Conservation (phyloP, 2,329 filamentous ascomycete species). For the Cyphellophora europaea region DNA sequence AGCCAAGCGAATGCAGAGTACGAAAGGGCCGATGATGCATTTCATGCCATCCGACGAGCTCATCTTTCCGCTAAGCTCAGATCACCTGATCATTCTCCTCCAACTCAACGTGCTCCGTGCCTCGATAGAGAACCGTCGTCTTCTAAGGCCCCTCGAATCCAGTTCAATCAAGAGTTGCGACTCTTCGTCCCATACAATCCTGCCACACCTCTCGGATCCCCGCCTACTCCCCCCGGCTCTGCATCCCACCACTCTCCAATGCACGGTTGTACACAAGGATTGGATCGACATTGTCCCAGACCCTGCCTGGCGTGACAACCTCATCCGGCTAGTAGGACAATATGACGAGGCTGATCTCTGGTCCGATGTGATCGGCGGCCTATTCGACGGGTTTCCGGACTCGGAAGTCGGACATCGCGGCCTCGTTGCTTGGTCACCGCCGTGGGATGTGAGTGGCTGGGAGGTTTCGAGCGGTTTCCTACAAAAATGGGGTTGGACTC, state of each 20-base stretch:
- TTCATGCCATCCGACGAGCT: too few species aligned
- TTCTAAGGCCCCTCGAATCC: constrained; percentile 1
- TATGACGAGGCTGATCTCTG: constrained; percentile 37
- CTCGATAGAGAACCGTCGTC: constrained; percentile 25
- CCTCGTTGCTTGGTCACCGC: constrained; percentile 34
- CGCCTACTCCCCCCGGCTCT: constrained; percentile 4
- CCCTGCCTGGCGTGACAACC: constrained; percentile 29
- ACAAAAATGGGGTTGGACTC: constrained; percentile 20
- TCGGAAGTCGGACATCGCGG: constrained; percentile 31
- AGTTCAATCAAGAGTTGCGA: constrained; percentile 5
- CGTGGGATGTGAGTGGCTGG: constrained; percentile 31
- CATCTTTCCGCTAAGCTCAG: constrained; percentile 30
- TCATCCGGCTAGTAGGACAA: constrained; percentile 27
- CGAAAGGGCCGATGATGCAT: too few species aligned
- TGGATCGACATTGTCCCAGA: constrained; percentile 36
- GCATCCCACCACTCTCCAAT: constrained; percentile 30
- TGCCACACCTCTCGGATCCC: not conserved
- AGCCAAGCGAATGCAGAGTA: too few species aligned
- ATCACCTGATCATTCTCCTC: constrained; percentile 35
- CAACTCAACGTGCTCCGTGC: constrained; percentile 34
- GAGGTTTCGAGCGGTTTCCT: constrained; percentile 34
- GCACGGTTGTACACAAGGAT: constrained; percentile 26
- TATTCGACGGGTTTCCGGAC: constrained; percentile 35
- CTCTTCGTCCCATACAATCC: not conserved
- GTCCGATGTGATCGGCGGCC: constrained; percentile 32